Conservation (phyloP, 345 rosid species). For the Pseudoturritis turrita region DNA sequence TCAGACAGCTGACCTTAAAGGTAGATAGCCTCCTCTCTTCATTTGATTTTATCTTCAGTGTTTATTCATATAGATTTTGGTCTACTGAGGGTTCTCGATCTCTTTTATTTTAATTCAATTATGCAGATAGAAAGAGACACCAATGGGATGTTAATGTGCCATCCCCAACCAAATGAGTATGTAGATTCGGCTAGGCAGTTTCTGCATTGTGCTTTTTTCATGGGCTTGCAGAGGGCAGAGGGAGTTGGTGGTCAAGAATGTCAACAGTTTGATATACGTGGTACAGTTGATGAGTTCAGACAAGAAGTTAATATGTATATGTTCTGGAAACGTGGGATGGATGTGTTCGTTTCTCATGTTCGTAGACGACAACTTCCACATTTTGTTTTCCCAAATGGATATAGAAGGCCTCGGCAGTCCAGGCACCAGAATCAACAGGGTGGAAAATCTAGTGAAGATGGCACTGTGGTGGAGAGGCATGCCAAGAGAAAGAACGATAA, state of each 20-base stretch:
- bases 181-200: conserved; percentile 47
- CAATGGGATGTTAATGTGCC: conserved; percentile 69
- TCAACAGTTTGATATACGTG: conserved; percentile 74
- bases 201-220: conserved; percentile 66
- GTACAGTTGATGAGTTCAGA: conserved; percentile 62
- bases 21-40: conserved; percentile 22
- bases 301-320: conserved; percentile 50
- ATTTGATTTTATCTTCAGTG: conserved; percentile 2
- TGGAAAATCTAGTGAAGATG: conserved; percentile 47
- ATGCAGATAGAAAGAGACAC: conserved; percentile 75
- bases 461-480: conserved; percentile 38
- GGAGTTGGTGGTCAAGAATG: conserved; percentile 58
- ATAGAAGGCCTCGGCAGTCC: conserved; percentile 43
- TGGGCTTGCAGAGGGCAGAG: conserved; percentile 74
- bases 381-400: conserved; percentile 66
- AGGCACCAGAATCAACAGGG: conserved; percentile 45
- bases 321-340: conserved; percentile 81
- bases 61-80: background rate
- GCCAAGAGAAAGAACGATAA: conserved; percentile 44
- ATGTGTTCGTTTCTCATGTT: conserved; percentile 62
- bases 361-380: conserved; percentile 65
- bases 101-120: background rate
- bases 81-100: background rate
- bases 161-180: conserved; percentile 65
- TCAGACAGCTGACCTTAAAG: conserved; percentile 70